A percentile compares a stretch with the other conserved stretches of the same genome.
These are phyloP conservation scores for Leishmania gerbilli DNA, from an alignment of 208 protist species.

Conservation along the genomic window DNA sequence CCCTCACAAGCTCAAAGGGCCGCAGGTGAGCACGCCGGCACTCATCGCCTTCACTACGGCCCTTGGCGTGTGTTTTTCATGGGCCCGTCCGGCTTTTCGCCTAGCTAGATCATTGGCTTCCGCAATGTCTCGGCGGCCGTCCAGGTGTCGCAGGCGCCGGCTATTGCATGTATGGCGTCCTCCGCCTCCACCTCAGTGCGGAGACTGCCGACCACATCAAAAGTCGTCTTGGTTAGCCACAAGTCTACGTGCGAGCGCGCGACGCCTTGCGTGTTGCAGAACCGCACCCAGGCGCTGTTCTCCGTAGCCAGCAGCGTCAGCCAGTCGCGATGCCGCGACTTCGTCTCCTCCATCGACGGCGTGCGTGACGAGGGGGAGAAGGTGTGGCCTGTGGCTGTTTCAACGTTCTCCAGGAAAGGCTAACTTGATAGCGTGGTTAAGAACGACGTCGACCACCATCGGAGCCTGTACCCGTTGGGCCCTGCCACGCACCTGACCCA, in stretches of 20 bases:
- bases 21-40: conserved; percentile 15
- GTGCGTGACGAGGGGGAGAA: background rate
- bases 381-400: background rate
- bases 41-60: too few relatives aligned
- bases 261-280: background rate
- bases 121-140: conserved; percentile 24
- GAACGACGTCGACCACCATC: background rate
- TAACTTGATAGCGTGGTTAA: background rate
- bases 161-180: conserved; percentile 17
- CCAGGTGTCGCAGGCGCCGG: conserved; percentile 32
- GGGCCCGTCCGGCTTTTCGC: too few relatives aligned
- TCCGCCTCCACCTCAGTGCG: conserved; percentile 10
- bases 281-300: conserved; percentile 18
- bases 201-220: conserved; percentile 19
- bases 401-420: background rate
- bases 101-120: conserved; percentile 23
- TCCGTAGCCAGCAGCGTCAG: conserved; percentile 31
- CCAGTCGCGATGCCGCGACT: conserved; percentile 26
- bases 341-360: conserved; percentile 17
- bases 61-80: too few relatives aligned
- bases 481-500: background rate
- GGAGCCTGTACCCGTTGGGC: conserved; percentile 1
- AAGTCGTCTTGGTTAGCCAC: conserved; percentile 3
- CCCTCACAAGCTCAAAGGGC: background rate
- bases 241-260: conserved; percentile 4